Percentiles rank a stretch among this genome's conserved stretches.
phyloP scores from a whole-genome alignment of 371 early-diverging fungal species.

The Mortierella sp. region DNA sequence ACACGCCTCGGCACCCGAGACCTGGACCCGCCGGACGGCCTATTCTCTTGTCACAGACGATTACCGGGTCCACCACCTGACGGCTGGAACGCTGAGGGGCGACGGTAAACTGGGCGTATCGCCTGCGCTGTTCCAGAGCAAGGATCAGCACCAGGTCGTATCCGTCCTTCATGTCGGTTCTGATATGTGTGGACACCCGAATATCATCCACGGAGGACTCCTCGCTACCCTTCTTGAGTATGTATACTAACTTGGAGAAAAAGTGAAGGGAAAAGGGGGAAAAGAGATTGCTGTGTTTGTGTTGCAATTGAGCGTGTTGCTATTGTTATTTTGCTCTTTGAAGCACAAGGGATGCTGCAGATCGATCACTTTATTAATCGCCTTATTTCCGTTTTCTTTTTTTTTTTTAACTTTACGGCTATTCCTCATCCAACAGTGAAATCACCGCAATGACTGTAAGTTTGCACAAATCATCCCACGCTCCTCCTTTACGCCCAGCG shows the following conservation, averaged over 20 bases:
- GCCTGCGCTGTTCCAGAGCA: conserved; percentile 49
- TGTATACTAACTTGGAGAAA: no score
- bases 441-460: conserved; percentile 53
- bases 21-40: conserved; percentile 43
- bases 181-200: conserved; percentile 72
- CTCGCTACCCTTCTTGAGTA: conserved; percentile 80
- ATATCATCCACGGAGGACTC: conserved; percentile 80
- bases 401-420: neutral
- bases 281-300: no score
- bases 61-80: conserved; percentile 51
- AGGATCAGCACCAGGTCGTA: conserved; percentile 33
- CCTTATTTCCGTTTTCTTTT: neutral
- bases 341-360: neutral
- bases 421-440: conserved; percentile 24
- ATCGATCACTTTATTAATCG: neutral
- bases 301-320: neutral
- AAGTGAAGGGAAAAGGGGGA: no score
- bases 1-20: conserved; percentile 14
- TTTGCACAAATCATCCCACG: conserved; percentile 7
- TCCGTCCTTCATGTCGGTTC: conserved; percentile 49
- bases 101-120: conserved; percentile 60
- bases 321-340: no score
- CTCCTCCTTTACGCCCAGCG: neutral
- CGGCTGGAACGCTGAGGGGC: conserved; percentile 68
- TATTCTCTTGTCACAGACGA: conserved; percentile 49